Evolutionary conservation across 2,329 filamentous ascomycete genomes (phyloP), one percentile per base, ranked within the genome.

Genomic region (Penicillium hesseltinei): DNA sequence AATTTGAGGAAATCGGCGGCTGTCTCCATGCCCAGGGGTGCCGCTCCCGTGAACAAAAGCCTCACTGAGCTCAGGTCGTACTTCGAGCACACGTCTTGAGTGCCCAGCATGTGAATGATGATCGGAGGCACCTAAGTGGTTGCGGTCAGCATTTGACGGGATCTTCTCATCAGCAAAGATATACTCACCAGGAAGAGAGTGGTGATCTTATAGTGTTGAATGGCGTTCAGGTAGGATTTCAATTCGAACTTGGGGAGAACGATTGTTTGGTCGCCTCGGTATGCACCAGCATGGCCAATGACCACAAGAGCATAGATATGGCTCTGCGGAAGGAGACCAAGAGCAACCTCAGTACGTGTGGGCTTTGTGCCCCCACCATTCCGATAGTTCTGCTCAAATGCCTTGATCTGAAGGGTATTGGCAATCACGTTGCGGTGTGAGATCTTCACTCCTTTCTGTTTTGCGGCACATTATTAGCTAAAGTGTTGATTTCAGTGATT

Each of bases 281-380:
- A 93, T 2, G 85, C 78, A 27, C 81, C 81, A 1, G 79, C 75
- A 70, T 90, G 86, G 42, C 84, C 85, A 58, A 91, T 84, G 17
- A 91, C 84, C 5, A 91, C 84, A 36, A 94, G 77, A 4, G 85
- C 85, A 71, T 93, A 95, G 62, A 94, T 94, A 67, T 95, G 91
- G 63, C 88, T 92, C 68, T 91, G 85, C 0, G 90, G 90, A 0
- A 93, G 78, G n/a, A 93, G 78, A 5, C 89, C 90, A 0, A 92
- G 81, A 2, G 73, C 76, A 21, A 82, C 78, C 51, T 86, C 83
- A 0, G 75, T 81, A 62, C 1, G 17, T 1, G 53, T n/a, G 9
- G 53, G 15, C 27, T 21, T 51, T 8, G 46, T 51, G 8, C 15
- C 39, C 6, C 21, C 31, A 2, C 15, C 15, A 19, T 33, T n/a